Percentiles rank a stretch among this genome's conserved stretches.
phyloP scores from a whole-genome alignment of 306 rosid species.

The Arachis hypogaea region DNA sequence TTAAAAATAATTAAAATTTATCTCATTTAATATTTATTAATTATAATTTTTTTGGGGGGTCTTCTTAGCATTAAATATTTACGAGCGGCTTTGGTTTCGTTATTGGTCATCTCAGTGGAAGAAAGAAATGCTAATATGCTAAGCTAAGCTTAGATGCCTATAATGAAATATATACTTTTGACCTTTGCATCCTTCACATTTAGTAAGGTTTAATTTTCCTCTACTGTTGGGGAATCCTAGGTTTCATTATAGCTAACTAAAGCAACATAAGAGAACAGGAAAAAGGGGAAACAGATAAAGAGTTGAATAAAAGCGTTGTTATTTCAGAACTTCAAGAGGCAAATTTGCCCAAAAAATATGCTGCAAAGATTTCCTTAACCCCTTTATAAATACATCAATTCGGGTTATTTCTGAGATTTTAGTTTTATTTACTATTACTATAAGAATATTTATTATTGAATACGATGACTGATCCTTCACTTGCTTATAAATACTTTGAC shows the following conservation, averaged over 20 bases:
- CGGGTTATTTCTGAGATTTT: not conserved
- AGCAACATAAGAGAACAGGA: not conserved
- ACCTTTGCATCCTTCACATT: not conserved
- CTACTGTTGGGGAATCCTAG: constrained; percentile 18
- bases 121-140: not conserved
- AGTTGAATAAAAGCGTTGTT: not conserved
- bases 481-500: too few species aligned
- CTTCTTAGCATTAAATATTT: too few species aligned
- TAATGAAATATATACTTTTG: not conserved
- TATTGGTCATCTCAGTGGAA: not conserved
- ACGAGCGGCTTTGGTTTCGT: not conserved
- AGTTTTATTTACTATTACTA: too few species aligned
- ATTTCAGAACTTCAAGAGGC: not conserved
- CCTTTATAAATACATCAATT: not conserved
- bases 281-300: not conserved
- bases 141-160: not conserved
- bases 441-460: too few species aligned
- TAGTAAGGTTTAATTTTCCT: not conserved
- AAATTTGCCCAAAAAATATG: not conserved
- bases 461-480: too few species aligned
- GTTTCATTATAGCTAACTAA: constrained; percentile 9
- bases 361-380: not conserved
- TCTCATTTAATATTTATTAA: too few species aligned
- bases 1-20: too few species aligned
- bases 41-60: too few species aligned